These are phyloP conservation scores for Alternaria burnsii DNA, from an alignment of 2,329 filamentous ascomycete species.

Conservation along the genomic window DNA sequence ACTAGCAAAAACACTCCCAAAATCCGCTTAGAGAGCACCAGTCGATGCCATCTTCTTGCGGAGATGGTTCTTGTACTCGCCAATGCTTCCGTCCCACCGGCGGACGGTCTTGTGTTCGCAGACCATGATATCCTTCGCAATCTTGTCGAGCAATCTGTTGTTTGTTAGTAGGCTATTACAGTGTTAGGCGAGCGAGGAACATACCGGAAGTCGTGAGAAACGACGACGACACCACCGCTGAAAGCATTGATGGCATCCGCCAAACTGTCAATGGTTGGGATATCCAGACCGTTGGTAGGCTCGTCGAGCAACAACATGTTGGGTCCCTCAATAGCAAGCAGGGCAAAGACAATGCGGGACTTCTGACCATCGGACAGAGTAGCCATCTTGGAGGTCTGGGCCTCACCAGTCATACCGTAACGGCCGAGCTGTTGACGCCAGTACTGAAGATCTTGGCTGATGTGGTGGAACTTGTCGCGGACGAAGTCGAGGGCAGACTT, in stretches of 20 bases:
- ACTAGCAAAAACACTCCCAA: constrained; percentile 28
- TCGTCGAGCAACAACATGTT: constrained; percentile 99
- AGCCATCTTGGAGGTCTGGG: constrained; percentile 97
- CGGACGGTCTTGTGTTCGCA: constrained; percentile 97
- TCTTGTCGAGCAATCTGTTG: constrained; percentile 91
- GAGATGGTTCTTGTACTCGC: constrained; percentile 97
- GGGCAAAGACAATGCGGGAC: constrained; percentile 95
- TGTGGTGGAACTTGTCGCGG: constrained; percentile 87
- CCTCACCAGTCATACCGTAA: constrained; percentile 91
- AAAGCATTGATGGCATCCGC: constrained; percentile 98
- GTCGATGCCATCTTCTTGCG: constrained; percentile 97
- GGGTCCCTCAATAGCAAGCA: constrained; percentile 91
- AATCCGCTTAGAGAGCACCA: constrained; percentile 75
- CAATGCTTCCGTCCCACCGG: constrained; percentile 87
- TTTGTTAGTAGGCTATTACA: constrained; percentile 46
- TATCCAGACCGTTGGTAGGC: constrained; percentile 99
- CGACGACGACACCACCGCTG: constrained; percentile 95
- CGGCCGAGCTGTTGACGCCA: constrained; percentile 97
- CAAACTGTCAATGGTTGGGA: constrained; percentile 96
- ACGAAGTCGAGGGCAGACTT: constrained; percentile 98
- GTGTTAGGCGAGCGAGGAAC: constrained; percentile 37
- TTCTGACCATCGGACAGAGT: constrained; percentile 98
- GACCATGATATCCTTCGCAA: constrained; percentile 99
- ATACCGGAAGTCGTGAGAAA: constrained; percentile 98
- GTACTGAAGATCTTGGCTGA: constrained; percentile 98